These are phyloP conservation scores for Plasmodium malariae DNA, from an alignment of 169 alveolate genomes.

Conservation along the genomic window DNA sequence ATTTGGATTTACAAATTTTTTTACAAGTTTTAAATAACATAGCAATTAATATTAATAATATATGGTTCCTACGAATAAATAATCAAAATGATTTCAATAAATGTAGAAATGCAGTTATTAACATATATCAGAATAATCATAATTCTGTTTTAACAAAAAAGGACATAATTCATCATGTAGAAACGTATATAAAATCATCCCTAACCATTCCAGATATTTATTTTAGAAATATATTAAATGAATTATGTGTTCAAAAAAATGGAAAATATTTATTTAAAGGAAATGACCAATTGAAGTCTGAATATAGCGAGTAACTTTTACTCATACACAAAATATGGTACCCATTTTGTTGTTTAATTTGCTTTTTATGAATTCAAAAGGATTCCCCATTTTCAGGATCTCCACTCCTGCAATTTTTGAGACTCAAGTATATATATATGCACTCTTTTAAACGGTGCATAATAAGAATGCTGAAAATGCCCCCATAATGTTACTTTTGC, in stretches of 20 bases:
- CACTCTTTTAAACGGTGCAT: no score
- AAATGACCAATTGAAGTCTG: constrained; percentile 31
- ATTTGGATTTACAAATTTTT: constrained; percentile 40
- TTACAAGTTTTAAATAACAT: constrained; percentile 49
- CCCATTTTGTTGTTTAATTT: background rate
- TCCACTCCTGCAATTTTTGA: no score
- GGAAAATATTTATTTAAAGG: constrained; percentile 74
- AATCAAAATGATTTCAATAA: constrained; percentile 57
- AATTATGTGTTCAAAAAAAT: constrained; percentile 67
- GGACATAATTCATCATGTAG: constrained; percentile 45
- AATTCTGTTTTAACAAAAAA: constrained; percentile 51
- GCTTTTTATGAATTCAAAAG: background rate
- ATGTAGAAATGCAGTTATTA: constrained; percentile 72
- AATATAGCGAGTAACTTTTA: no score
- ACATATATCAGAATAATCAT: constrained; percentile 54
- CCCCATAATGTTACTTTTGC: no score
- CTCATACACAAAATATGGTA: no score
- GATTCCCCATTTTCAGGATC: no score
- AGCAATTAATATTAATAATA: constrained; percentile 67
- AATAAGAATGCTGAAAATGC: no score
- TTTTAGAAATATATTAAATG: constrained; percentile 78
- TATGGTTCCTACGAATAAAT: constrained; percentile 58
- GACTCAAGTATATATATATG: no score
- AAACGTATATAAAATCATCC: constrained; percentile 46
- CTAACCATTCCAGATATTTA: constrained; percentile 77